Base-by-base conservation (phyloP, 192 early-diverging fungal species). In the Coemansia sp. region DNA sequence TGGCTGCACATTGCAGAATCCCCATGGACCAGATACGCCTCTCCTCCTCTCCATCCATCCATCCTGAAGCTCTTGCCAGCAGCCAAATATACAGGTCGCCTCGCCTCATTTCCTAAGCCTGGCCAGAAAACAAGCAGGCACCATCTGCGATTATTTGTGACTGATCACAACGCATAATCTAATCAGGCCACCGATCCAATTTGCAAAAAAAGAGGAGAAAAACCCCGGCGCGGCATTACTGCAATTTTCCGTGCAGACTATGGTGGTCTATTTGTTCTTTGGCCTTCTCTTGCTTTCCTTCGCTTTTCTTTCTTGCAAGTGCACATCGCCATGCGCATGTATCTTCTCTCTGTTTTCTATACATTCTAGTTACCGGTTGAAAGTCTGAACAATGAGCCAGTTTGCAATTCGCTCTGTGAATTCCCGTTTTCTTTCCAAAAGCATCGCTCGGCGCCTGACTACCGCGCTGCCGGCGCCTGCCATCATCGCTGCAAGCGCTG, bases 301-400 rank as follows among this genome's bases (percentile, higher is more conserved):
- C 29, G 1, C 28, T 55, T 13, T 30, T 25, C 29, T 55, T 30
- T 30, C 16, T 3, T 32, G 6, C 28, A 42, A 42, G 39, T 42
- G 30, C 8, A 32, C 30, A 22, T 24, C 11, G n/a, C n/a, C n/a
- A n/a, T n/a, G n/a, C n/a, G n/a, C n/a, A n/a, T n/a, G n/a, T n/a
- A n/a, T 25, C 2, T 50, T 2, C 20, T 50, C 3, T 50, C 11
- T 50, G 24, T 23, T 24, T 11, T 50, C 14, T 22, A 3, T 55
- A 14, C 6, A 30, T 16, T 30, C 11, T 58, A 24, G 39, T 3
- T 16, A 16, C 13, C 39, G 11, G 39, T 14, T 10, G n/a, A 16
- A 42, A 42, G 11, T 42, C 19, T 3, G 30, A 36, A 36, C 28
- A 49, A 78, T 78, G 75, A 69, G 70, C 35, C 75, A 78, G 67